Conservation (phyloP, 148 eudicot species). For the Drosera capensis region DNA sequence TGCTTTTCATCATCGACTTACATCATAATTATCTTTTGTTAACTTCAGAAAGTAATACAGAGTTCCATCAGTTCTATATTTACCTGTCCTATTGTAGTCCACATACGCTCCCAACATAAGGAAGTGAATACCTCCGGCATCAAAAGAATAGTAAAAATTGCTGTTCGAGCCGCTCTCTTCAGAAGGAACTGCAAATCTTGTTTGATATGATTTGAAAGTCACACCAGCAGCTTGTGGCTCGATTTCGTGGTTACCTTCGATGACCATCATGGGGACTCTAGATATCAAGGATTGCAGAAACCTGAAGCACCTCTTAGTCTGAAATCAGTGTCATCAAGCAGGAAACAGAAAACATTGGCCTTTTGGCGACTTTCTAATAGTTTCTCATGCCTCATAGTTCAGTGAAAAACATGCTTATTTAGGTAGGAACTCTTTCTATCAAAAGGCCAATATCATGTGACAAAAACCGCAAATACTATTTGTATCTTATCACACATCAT, state of each 20-base stretch:
- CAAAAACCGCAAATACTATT: too few species aligned
- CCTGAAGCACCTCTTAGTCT: slow-evolving; percentile 21
- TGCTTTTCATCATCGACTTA: too few species aligned
- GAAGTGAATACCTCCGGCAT: slow-evolving; percentile 78
- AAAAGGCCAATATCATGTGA: too few species aligned
- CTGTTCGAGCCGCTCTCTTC: slow-evolving; percentile 58
- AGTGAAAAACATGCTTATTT: too few species aligned
- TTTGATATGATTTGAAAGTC: slow-evolving; percentile 52
- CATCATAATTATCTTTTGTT: too few species aligned
- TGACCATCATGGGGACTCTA: slow-evolving; percentile 81
- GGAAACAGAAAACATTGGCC: neutral
- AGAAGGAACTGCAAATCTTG: slow-evolving; percentile 77
- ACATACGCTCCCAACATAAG: slow-evolving; percentile 83
- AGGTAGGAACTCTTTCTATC: too few species aligned
- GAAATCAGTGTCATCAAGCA: neutral
- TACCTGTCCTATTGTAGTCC: slow-evolving; percentile 55
- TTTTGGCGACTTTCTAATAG: neutral
- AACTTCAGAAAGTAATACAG: neutral
- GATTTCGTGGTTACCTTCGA: slow-evolving; percentile 93
- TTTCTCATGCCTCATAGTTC: too few species aligned
- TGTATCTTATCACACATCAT: too few species aligned
- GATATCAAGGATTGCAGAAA: slow-evolving; percentile 80
- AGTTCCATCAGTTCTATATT: neutral
- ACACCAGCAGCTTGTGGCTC: slow-evolving; percentile 63
- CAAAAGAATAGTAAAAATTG: slow-evolving; percentile 66